Base-by-base conservation (phyloP, 352 stramenopile species). In the Phytophthora constricta region DNA sequence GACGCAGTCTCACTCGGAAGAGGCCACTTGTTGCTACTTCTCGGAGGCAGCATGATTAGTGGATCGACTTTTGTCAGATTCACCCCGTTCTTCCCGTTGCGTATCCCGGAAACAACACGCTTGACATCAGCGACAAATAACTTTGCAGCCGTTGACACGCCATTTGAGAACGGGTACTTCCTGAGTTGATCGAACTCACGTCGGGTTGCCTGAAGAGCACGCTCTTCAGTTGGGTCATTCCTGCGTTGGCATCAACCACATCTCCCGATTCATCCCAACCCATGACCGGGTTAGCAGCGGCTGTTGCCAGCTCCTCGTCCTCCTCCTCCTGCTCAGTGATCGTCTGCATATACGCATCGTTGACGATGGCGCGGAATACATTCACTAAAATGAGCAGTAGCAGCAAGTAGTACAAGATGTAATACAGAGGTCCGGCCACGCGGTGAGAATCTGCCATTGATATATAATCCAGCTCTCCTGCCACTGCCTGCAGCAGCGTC, bases 321-420 rank as follows among this genome's bases (percentile, higher is more conserved):
- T 83, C 78, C 50, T 91, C 82, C 51, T 90, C 82, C 65, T 89
- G 73, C 33, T 90, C 82, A 1, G 73, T 77, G n/a, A 89, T 58
- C 2, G 82, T 91, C 56, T 91, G 82, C 48, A 87, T 61, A 56
- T 91, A 93, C 27, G 84, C 84, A 59, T 92, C 86, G 31, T 91
- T 91, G 13, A 93, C 61, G 37, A 93, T 90, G 23, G 84, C 84
- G 7, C 89, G 68, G 43, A 92, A 91, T 9, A 93, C 79, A 39
- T 93, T 93, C 55, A 91, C 72, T 43, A 90, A 45, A 16, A 93
- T 79, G 9, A 93, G 65, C 42, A 92, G 53, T 50, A 93, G 54
- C 39, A 92, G 53, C 43, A 92, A 53, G 62, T 92, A 93, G 65
- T 87, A 93, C 46, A 74, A 48, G 22, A 91, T 73, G 58, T 89